Conservation (phyloP, 2,329 filamentous ascomycete species). For the Fusarium piperis region DNA sequence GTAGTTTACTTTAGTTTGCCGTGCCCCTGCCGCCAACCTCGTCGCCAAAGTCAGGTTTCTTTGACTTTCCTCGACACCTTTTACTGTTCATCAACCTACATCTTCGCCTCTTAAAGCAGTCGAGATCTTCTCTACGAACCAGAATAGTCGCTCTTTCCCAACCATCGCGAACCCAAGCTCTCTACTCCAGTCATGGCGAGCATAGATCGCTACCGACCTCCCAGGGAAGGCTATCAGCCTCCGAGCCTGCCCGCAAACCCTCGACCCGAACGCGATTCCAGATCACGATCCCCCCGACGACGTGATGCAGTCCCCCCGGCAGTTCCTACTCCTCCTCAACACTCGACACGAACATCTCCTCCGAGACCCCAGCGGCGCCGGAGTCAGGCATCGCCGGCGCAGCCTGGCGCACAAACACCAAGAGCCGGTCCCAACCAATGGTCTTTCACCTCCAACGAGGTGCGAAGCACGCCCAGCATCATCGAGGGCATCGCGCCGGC, state of each 20-base stretch:
- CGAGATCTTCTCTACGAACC: slow-evolving; percentile 39
- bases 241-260: slow-evolving; percentile 55
- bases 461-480: slow-evolving; percentile 83
- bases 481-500: slow-evolving; percentile 80
- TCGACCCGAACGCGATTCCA: slow-evolving; percentile 56
- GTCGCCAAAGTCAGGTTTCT: slow-evolving; percentile 34
- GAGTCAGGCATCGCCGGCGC: slow-evolving; percentile 55
- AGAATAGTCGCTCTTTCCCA: slow-evolving; percentile 19
- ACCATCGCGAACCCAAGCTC: slow-evolving; percentile 41
- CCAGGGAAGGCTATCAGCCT: slow-evolving; percentile 67
- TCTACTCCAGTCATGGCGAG: slow-evolving; percentile 60
- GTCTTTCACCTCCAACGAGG: slow-evolving; percentile 87
- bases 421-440: slow-evolving; percentile 71
- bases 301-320: slow-evolving; percentile 67
- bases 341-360: slow-evolving; percentile 64
- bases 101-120: slow-evolving; percentile 16
- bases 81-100: slow-evolving; percentile 21
- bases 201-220: slow-evolving; percentile 67
- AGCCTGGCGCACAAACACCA: slow-evolving; percentile 51
- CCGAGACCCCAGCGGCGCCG: slow-evolving; percentile 58
- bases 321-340: slow-evolving; percentile 68
- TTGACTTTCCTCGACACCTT: slow-evolving; percentile 29
- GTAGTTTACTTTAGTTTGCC: slow-evolving; percentile 24
- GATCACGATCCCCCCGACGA: slow-evolving; percentile 59
- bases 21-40: slow-evolving; percentile 38